Conservation (phyloP, 371 early-diverging fungal species). For the Actinomortierella ambigua region DNA sequence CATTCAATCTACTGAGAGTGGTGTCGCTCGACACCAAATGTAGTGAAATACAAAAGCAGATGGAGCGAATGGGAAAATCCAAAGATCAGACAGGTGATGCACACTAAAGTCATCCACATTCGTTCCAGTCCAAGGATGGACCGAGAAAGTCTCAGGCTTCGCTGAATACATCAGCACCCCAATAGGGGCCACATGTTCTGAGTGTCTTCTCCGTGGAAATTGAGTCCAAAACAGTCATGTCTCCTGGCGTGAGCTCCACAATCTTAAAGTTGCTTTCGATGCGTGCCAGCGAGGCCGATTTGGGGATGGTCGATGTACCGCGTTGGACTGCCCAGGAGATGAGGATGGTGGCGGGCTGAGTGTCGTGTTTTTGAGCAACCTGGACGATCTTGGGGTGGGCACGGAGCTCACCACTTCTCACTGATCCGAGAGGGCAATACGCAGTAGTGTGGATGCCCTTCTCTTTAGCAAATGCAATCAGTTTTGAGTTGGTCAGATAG, state of each 20-base stretch:
- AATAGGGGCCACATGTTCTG: conserved; percentile 26
- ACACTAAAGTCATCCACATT: too few species aligned
- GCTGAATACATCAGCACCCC: conserved; percentile 53
- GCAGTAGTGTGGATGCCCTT: conserved; percentile 78
- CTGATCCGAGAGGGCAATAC: conserved; percentile 79
- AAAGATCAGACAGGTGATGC: too few species aligned
- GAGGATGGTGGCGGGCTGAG: conserved; percentile 73
- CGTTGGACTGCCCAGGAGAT: conserved; percentile 78
- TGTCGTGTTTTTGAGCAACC: conserved; percentile 73
- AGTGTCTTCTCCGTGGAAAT: conserved; percentile 46
- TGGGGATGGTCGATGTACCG: conserved; percentile 66
- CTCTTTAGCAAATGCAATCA: conserved; percentile 70
- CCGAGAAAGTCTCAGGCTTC: too few species aligned
- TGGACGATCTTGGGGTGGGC: conserved; percentile 49
- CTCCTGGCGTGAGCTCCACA: conserved; percentile 49
- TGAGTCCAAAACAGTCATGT: conserved; percentile 48
- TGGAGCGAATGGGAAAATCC: too few species aligned
- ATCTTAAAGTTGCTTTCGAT: conserved; percentile 50
- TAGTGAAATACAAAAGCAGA: too few species aligned
- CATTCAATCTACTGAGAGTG: too few species aligned
- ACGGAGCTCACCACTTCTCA: conserved; percentile 1
- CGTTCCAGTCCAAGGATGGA: too few species aligned
- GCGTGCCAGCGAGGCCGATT: conserved; percentile 58
- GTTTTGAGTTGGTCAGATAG: conserved; percentile 76
- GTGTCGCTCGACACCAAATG: too few species aligned